Conservation (phyloP, 2,329 filamentous ascomycete species). For the Canariomyces notabilis region DNA sequence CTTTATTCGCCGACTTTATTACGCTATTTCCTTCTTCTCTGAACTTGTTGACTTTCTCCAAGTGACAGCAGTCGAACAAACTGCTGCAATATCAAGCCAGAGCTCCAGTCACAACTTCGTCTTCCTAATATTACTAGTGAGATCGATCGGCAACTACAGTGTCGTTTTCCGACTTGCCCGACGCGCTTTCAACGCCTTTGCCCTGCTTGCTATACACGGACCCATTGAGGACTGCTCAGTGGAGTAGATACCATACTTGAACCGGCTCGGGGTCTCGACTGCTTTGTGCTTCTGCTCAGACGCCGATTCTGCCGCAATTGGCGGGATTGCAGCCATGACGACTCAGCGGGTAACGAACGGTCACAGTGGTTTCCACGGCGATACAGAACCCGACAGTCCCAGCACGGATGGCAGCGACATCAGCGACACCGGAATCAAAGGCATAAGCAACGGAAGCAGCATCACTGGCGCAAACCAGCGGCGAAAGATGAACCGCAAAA, state of each 20-base stretch:
- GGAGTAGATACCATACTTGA: conserved; percentile 15
- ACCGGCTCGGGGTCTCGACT: not conserved
- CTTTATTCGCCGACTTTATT: no score
- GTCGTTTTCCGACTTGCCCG: conserved; percentile 12
- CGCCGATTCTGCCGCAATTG: no score
- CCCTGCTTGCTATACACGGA: no score
- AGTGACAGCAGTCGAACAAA: no score
- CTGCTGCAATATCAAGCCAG: no score
- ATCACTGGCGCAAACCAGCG: conserved; percentile 29
- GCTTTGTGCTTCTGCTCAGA: conserved; percentile 3
- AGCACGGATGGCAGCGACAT: conserved; percentile 21
- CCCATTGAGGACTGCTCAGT: conserved; percentile 2
- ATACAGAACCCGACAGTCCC: conserved; percentile 5
- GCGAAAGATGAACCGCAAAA: conserved; percentile 47
- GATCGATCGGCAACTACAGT: not conserved
- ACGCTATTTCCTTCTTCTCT: no score
- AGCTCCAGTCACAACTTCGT: not conserved
- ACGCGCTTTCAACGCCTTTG: no score
- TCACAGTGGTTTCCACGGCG: conserved; percentile 7
- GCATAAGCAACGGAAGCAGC: conserved; percentile 27
- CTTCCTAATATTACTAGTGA: not conserved
- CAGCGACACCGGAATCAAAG: conserved; percentile 24
- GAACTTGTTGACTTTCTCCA: no score
- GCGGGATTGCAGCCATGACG: no score
- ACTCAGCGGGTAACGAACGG: conserved; percentile 14